These are phyloP conservation scores for Lachancea quebecensis DNA, from an alignment of 805 yeast species.

Conservation along the genomic window DNA sequence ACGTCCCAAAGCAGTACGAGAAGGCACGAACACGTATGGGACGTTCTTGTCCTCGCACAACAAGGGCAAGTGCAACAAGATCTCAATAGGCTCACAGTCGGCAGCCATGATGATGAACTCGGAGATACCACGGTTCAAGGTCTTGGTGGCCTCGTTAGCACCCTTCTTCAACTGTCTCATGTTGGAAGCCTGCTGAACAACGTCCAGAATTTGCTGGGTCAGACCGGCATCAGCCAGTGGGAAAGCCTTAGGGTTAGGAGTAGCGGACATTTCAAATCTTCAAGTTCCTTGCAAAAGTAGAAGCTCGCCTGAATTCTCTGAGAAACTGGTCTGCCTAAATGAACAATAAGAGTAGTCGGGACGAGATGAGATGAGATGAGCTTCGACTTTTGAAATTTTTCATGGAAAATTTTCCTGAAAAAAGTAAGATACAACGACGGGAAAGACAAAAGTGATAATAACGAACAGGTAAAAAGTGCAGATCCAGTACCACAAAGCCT, in stretches of 20 bases:
- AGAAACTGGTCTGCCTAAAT: neutral
- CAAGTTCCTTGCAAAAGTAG: conserved; percentile 42
- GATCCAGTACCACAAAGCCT: too few relatives aligned
- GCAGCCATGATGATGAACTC: conserved; percentile 99
- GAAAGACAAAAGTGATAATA: neutral
- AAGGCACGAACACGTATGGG: conserved; percentile 97
- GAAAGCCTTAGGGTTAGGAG: conserved; percentile 94
- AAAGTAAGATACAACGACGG: neutral
- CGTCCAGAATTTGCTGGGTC: conserved; percentile 94
- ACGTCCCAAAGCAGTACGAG: conserved; percentile 97
- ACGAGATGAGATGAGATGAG: conserved; percentile 17
- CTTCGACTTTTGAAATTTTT: conserved; percentile 9
- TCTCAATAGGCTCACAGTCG: conserved; percentile 98
- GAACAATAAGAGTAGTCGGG: neutral
- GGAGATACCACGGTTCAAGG: conserved; percentile 98
- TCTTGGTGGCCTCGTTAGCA: conserved; percentile 99
- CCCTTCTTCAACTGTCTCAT: conserved; percentile 99
- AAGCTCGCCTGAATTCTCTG: conserved; percentile 34
- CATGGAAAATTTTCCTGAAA: neutral
- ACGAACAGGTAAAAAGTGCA: neutral
- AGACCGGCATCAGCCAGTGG: conserved; percentile 96
- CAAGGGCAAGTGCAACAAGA: conserved; percentile 92
- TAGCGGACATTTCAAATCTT: conserved; percentile 52
- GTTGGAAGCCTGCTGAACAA: conserved; percentile 96
- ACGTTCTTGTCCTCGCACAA: conserved; percentile 99